Percentiles rank a stretch among this genome's conserved stretches.
Conservation (phyloP, 2,329 filamentous ascomycete species). For the Phialophora expanda region DNA sequence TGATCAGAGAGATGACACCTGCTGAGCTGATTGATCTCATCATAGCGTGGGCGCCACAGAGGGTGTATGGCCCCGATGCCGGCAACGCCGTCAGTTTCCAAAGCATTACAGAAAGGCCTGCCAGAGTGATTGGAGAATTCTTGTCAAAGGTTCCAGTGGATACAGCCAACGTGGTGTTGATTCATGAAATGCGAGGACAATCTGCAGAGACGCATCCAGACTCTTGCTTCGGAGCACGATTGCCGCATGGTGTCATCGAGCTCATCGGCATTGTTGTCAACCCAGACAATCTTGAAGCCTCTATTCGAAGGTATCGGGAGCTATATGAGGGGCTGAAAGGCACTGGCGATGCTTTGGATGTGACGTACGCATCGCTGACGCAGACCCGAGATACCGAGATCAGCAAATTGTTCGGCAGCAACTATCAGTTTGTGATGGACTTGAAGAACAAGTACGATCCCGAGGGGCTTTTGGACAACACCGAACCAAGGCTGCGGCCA, state of each 20-base stretch:
- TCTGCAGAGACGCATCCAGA: constrained; percentile 14
- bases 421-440: constrained; percentile 19
- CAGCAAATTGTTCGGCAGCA: constrained; percentile 9
- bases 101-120: constrained; percentile 3
- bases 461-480: constrained; percentile 12
- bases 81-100: constrained; percentile 11
- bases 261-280: constrained; percentile 6
- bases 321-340: constrained; percentile 7
- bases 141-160: constrained; percentile 6
- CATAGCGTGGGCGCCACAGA: neutral
- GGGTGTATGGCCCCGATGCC: constrained; percentile 1
- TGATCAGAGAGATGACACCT: constrained; percentile 14
- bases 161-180: constrained; percentile 11
- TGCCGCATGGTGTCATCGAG: constrained; percentile 12
- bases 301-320: constrained; percentile 5
- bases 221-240: constrained; percentile 14
- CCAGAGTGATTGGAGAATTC: constrained; percentile 14
- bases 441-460: constrained; percentile 21
- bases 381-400: constrained; percentile 15
- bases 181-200: constrained; percentile 17
- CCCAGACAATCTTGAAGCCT: neutral
- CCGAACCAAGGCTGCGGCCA: constrained; percentile 16
- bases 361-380: constrained; percentile 15
- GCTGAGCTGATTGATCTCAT: constrained; percentile 8
- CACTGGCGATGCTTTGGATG: constrained; percentile 9